Conservation (phyloP, 495 filamentous ascomycete species). For the Clohesyomyces aquaticus region DNA sequence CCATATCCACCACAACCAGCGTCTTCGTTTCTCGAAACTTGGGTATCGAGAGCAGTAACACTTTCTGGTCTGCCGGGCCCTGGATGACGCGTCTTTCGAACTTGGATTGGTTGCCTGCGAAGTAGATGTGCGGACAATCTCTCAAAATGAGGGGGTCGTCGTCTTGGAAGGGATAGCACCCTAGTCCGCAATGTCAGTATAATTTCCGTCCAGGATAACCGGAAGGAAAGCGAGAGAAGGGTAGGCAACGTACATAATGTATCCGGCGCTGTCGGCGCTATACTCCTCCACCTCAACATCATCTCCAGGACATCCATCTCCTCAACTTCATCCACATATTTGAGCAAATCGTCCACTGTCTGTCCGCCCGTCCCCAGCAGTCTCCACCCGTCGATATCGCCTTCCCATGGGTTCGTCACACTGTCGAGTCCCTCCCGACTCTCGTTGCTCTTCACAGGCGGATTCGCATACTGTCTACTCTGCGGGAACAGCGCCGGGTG, state of each 20-base stretch:
- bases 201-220: no score
- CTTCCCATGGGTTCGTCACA: slow-evolving; percentile 93
- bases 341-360: slow-evolving; percentile 89
- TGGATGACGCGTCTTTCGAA: slow-evolving; percentile 78
- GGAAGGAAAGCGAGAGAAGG: background rate
- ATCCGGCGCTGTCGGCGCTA: slow-evolving; percentile 94
- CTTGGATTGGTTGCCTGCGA: slow-evolving; percentile 82
- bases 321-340: slow-evolving; percentile 79
- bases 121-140: slow-evolving; percentile 86
- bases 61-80: slow-evolving; percentile 64
- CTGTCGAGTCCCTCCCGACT: slow-evolving; percentile 80
- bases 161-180: slow-evolving; percentile 94
- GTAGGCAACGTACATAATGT: slow-evolving; percentile 75
- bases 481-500: slow-evolving; percentile 56
- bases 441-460: slow-evolving; percentile 51
- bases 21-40: slow-evolving; percentile 79
- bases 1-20: slow-evolving; percentile 81
- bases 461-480: slow-evolving; percentile 66
- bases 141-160: slow-evolving; percentile 84
- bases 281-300: slow-evolving; percentile 86
- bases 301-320: slow-evolving; percentile 86
- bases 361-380: slow-evolving; percentile 86
- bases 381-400: slow-evolving; percentile 82
- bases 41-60: slow-evolving; percentile 78
- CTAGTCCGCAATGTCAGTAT: no score